phyloP scores from a whole-genome alignment of 1,139 yeast species.

The Kodamaea plutei region DNA sequence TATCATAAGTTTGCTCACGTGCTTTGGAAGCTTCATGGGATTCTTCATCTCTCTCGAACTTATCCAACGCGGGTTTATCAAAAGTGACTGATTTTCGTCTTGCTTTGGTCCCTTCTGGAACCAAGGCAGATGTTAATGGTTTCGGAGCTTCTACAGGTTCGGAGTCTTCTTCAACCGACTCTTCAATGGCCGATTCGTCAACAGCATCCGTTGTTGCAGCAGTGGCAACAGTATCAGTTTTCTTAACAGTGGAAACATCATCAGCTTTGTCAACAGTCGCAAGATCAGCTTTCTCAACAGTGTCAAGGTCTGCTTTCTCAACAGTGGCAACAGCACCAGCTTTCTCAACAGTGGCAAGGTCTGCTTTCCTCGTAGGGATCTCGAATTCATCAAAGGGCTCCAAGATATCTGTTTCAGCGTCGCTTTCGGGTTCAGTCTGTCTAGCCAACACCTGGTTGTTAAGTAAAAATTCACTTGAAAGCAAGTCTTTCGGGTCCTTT shows the following conservation, averaged over 20 bases:
- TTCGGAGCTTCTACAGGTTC: constrained; percentile 2
- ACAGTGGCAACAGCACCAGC: background rate
- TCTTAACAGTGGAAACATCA: background rate
- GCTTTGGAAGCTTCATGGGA: constrained; percentile 2
- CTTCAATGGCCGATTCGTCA: constrained; percentile 1
- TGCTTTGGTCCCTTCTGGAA: background rate
- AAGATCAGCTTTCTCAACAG: background rate
- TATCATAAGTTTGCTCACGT: constrained; percentile 1
- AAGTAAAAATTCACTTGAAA: background rate
- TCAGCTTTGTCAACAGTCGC: background rate
- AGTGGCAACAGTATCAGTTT: background rate
- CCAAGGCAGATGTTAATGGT: constrained; percentile 3
- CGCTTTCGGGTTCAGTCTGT: constrained; percentile 14
- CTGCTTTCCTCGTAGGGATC: background rate
- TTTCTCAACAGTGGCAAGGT: background rate
- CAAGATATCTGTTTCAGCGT: constrained; percentile 15
- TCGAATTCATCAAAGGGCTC: constrained; percentile 1
- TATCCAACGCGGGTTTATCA: constrained; percentile 5
- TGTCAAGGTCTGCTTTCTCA: background rate
- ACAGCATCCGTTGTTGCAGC: too few relatives aligned
- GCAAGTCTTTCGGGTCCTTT: background rate
- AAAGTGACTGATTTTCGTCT: constrained; percentile 6
- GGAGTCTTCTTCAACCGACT: constrained; percentile 1
- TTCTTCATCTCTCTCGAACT: constrained; percentile 4
- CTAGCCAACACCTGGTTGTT: constrained; percentile 1